Evolutionary conservation across 768 basidiomycete genomes (phyloP).

Genomic region (Mycena amicta): DNA sequence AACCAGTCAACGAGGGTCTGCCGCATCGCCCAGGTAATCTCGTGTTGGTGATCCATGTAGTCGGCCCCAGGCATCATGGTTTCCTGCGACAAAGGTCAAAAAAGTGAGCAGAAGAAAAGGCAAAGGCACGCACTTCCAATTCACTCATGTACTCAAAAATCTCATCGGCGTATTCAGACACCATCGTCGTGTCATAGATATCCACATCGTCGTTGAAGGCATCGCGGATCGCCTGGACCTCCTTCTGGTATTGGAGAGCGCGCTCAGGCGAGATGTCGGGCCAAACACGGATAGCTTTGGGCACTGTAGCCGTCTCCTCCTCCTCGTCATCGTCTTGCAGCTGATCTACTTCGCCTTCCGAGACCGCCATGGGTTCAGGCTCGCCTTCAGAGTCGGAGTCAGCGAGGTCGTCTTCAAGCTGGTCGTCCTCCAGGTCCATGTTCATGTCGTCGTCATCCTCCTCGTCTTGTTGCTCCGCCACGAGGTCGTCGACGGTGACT

Average conservation of each 20-base stretch:
- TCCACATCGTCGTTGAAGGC: slow-evolving; percentile 72
- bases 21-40: slow-evolving; percentile 93
- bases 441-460: slow-evolving; percentile 57
- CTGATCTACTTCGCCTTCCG: not conserved
- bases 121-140: slow-evolving; percentile 68
- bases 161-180: slow-evolving; percentile 97
- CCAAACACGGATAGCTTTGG: slow-evolving; percentile 61
- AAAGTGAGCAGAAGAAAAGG: not conserved
- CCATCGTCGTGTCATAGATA: slow-evolving; percentile 89
- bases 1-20: slow-evolving; percentile 98
- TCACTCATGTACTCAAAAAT: slow-evolving; percentile 96
- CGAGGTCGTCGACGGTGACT: slow-evolving; percentile 37
- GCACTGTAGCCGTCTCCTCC: slow-evolving; percentile 30
- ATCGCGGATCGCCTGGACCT: slow-evolving; percentile 71
- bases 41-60: slow-evolving; percentile 93
- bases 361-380: slow-evolving; percentile 63
- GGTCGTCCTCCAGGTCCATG: slow-evolving; percentile 44
- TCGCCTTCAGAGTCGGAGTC: slow-evolving; percentile 51
- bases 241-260: slow-evolving; percentile 55
- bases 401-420: slow-evolving; percentile 51
- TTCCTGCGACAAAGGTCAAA: slow-evolving; percentile 52
- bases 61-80: slow-evolving; percentile 87
- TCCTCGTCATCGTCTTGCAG: slow-evolving; percentile 44
- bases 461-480: slow-evolving; percentile 29
- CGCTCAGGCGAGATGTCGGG: slow-evolving; percentile 72